phyloP scores from a whole-genome alignment of 2,329 filamentous ascomycete species.

The Thelonectria olida region DNA sequence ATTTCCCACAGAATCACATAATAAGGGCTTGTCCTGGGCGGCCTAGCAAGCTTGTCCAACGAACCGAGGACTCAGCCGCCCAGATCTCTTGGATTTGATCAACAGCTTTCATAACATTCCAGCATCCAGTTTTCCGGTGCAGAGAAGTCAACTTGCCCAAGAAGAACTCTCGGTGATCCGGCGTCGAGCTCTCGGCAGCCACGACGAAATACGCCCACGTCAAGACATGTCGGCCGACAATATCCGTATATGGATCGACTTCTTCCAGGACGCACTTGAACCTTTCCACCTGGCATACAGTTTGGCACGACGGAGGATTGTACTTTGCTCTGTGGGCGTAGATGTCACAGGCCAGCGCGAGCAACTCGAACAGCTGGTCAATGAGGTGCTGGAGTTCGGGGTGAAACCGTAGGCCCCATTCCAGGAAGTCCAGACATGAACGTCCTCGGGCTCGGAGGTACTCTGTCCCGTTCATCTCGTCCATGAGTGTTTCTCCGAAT shows the following conservation, averaged over 20 bases:
- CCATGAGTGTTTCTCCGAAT: slow-evolving; percentile 32
- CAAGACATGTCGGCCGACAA: slow-evolving; percentile 29
- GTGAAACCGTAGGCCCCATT: slow-evolving; percentile 32
- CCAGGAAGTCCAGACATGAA: slow-evolving; percentile 34
- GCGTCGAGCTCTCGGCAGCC: slow-evolving; percentile 32
- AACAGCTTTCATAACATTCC: slow-evolving; percentile 34
- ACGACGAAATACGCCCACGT: slow-evolving; percentile 36
- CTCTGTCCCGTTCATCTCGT: slow-evolving; percentile 30
- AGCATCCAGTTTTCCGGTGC: slow-evolving; percentile 28
- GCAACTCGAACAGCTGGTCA: slow-evolving; percentile 26
- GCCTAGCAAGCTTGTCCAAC: slow-evolving; percentile 35
- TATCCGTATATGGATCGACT: slow-evolving; percentile 31
- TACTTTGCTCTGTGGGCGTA: slow-evolving; percentile 33
- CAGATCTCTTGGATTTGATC: slow-evolving; percentile 36
- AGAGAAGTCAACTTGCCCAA: slow-evolving; percentile 29
- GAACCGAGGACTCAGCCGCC: slow-evolving; percentile 33
- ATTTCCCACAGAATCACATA: slow-evolving; percentile 21
- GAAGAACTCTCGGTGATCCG: slow-evolving; percentile 32
- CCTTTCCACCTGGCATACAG: slow-evolving; percentile 23
- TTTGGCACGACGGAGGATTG: slow-evolving; percentile 27
- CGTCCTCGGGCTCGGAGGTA: slow-evolving; percentile 33
- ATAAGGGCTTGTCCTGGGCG: slow-evolving; percentile 35
- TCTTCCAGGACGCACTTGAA: slow-evolving; percentile 29
- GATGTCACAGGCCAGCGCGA: slow-evolving; percentile 32
- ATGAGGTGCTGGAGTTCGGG: slow-evolving; percentile 30